These are phyloP conservation scores for Aphanomyces invadans DNA, from an alignment of 352 stramenopile species.

Conservation along the genomic window DNA sequence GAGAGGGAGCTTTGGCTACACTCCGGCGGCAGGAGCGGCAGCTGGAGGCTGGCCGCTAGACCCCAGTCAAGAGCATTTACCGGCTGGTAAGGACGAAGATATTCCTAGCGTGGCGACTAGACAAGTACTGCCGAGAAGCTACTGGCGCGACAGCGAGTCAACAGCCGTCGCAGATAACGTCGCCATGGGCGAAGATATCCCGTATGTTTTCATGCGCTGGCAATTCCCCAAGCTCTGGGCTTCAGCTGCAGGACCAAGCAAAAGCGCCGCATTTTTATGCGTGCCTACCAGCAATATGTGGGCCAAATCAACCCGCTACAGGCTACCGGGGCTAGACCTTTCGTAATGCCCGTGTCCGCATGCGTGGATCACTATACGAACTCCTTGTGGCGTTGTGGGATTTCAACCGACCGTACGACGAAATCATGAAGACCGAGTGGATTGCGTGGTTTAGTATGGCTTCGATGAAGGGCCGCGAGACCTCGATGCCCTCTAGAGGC, in stretches of 20 bases:
- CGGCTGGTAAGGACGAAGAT: too few species aligned
- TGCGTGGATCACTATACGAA: constrained; percentile 17
- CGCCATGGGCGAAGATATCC: constrained; percentile 10
- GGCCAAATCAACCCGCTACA: constrained; percentile 14
- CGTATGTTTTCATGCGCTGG: background rate
- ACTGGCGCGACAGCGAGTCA: too few species aligned
- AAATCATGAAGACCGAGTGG: constrained; percentile 7
- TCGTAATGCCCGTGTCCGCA: constrained; percentile 10
- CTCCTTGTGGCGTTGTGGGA: constrained; percentile 5
- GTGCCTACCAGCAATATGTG: constrained; percentile 13
- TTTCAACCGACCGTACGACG: too few species aligned
- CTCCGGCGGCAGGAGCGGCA: too few species aligned
- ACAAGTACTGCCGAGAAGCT: too few species aligned
- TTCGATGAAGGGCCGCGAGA: constrained; percentile 2
- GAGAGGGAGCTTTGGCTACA: too few species aligned
- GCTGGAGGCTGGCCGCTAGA: too few species aligned
- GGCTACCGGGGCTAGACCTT: background rate
- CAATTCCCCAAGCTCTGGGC: too few species aligned
- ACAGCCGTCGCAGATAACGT: too few species aligned
- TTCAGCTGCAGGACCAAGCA: constrained; percentile 3
- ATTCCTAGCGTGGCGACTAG: too few species aligned
- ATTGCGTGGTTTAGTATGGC: background rate
- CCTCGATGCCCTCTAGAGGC: constrained; percentile 5
- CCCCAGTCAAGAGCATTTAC: too few species aligned
- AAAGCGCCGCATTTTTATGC: constrained; percentile 7